A percentile compares a stretch with the other conserved stretches of the same genome.
These are phyloP conservation scores for Thermochaetoides thermophila DNA, from an alignment of 495 filamentous ascomycete species.

Conservation along the genomic window DNA sequence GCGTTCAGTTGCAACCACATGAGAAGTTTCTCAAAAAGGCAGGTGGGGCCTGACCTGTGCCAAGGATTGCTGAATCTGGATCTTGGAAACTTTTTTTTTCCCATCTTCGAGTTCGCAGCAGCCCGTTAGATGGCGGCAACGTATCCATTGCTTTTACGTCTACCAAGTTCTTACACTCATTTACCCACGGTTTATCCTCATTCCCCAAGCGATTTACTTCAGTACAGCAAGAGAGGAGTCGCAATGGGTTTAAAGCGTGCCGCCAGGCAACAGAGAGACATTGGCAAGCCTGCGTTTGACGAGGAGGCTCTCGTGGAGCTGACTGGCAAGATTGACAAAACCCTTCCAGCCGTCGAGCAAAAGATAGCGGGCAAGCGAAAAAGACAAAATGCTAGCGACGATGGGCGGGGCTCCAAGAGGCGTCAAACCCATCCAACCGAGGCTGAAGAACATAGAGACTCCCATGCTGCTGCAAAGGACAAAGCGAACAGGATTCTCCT, in stretches of 20 bases:
- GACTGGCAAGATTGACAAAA: conserved; percentile 49
- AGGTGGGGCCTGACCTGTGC: no score
- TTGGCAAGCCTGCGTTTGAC: conserved; percentile 35
- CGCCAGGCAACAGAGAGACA: conserved; percentile 12
- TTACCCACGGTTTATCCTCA: no score
- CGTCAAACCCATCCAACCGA: conserved; percentile 22
- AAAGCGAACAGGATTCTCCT: conserved; percentile 27
- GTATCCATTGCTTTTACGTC: no score
- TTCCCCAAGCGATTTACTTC: no score
- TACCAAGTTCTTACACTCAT: no score
- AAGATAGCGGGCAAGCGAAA: conserved; percentile 29
- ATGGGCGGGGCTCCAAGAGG: conserved; percentile 34
- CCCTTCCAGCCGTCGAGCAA: conserved; percentile 19
- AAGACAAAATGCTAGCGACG: conserved; percentile 19
- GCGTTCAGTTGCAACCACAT: no score
- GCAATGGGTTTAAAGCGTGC: conserved; percentile 14
- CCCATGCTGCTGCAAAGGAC: conserved; percentile 4
- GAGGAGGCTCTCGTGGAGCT: conserved; percentile 46
- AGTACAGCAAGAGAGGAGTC: neutral
- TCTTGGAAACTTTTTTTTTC: no score
- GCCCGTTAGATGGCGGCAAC: no score
- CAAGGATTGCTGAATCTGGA: no score
- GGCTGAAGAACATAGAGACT: conserved; percentile 13
- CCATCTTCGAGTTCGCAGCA: no score
- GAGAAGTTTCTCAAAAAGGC: no score